Base-by-base conservation (phyloP, 1,139 yeast species). In the Debaryomycetaceae sp. region DNA sequence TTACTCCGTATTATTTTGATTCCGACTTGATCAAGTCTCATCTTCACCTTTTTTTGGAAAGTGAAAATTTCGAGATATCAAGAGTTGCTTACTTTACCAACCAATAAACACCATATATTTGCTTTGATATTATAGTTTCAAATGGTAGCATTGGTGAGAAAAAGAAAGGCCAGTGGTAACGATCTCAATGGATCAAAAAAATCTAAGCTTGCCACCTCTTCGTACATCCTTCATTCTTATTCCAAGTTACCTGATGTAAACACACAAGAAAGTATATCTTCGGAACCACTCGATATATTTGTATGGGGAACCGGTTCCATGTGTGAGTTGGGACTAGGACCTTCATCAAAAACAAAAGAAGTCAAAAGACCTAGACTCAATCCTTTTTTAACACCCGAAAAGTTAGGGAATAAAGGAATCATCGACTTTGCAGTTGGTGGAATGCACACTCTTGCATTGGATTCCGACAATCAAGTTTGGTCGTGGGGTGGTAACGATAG, bases 401-500 rank as follows among this genome's bases (percentile, higher is more conserved):
- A 71, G 5, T 75, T 76, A 7, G 84, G 83, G 1, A 65, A 61
- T 15, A 55, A 61, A 7, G 58, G 59, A 6, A 79, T 91, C 38
- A 94, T 88, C 15, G 92, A 87, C 50, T 70, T 92, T 55, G 89
- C 95, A 2, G 96, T 80, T 17, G 98, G 99, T 34, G 99, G 98
- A 37, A 92, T 94, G 83, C 99, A 92, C 57, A 79, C 86, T 0
- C 61, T 94, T 34, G 97, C 94, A 0, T 65, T 92, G 40, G 97
- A 89, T 56, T 63, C 78, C 30, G 66, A 75, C 18, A 88, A 87
- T 50, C 71, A 78, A 41, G 63, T 92, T 6, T 91, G 97, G 96
- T 86, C 96, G 3, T 92, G 99, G 99, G 99, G 99, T 43, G 85
- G 87, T 40, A 94, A 92, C 55, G 99, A 92, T 56, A 83, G 88